phyloP scores from a whole-genome alignment of 2,329 filamentous ascomycete genomes.

The Aureobasidium mangrovei region DNA sequence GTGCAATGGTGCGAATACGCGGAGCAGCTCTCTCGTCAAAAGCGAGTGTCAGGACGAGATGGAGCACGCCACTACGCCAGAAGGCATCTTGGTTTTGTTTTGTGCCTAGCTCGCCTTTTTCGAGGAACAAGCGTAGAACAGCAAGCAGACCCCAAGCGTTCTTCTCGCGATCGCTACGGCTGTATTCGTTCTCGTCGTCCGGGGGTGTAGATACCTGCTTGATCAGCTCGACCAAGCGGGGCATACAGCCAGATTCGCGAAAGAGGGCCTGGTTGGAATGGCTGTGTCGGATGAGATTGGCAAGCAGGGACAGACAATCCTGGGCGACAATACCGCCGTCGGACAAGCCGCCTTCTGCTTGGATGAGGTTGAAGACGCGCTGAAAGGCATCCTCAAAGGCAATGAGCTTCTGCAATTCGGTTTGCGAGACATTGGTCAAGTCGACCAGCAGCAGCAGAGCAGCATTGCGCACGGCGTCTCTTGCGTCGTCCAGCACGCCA shows the following conservation, averaged over 20 bases:
- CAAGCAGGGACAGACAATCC: constrained; percentile 83
- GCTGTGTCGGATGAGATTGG: constrained; percentile 81
- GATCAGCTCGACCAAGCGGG: constrained; percentile 28
- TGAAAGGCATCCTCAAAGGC: constrained; percentile 94
- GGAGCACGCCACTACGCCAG: constrained; percentile 71
- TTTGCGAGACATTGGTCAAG: constrained; percentile 67
- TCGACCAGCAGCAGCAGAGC: constrained; percentile 79
- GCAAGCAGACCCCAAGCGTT: constrained; percentile 86
- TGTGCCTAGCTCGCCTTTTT: constrained; percentile 70
- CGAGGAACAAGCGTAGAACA: constrained; percentile 77
- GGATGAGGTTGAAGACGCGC: constrained; percentile 72
- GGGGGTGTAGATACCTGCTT: constrained; percentile 48
- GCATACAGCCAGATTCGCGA: constrained; percentile 75
- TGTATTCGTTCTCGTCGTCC: constrained; percentile 51
- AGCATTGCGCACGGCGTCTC: constrained; percentile 83
- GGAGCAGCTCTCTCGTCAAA: constrained; percentile 66
- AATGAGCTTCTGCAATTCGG: constrained; percentile 88
- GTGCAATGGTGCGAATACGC: constrained; percentile 75
- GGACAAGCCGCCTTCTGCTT: constrained; percentile 67
- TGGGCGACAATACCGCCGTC: constrained; percentile 83
- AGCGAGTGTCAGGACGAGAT: constrained; percentile 70
- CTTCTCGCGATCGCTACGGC: constrained; percentile 73
- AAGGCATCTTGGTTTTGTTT: constrained; percentile 77
- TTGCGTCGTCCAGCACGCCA: constrained; percentile 69
- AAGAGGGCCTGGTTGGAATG: constrained; percentile 90